Conservation (phyloP, 116 monocot species). For the Papilionanthe hybrid region DNA sequence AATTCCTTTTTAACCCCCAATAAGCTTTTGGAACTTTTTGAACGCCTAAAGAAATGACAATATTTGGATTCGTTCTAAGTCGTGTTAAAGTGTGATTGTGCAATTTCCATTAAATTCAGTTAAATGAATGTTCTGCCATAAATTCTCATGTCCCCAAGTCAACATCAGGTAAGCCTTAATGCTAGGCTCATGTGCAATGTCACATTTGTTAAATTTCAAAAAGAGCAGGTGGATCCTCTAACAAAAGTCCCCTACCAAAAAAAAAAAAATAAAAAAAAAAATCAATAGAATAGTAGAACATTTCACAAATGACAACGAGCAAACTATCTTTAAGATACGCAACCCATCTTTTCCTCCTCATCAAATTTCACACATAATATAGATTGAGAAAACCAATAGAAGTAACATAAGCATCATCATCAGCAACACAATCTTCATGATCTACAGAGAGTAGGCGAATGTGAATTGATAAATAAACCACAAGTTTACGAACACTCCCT, state of each 20-base stretch:
- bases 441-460: slow-evolving; percentile 35
- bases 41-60: slow-evolving; percentile 45
- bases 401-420: slow-evolving; percentile 25
- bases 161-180: background rate
- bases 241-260: background rate
- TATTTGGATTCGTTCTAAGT: background rate
- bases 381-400: slow-evolving; percentile 17
- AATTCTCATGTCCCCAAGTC: background rate
- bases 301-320: background rate
- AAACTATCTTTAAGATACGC: background rate
- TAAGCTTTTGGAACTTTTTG: slow-evolving; percentile 47
- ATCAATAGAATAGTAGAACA: background rate
- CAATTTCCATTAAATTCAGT: background rate
- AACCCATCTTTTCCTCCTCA: background rate
- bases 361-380: slow-evolving; percentile 54
- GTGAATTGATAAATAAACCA: background rate
- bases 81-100: too few relatives aligned
- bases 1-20: slow-evolving; percentile 65
- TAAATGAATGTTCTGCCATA: background rate
- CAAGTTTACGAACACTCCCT: background rate
- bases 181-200: background rate
- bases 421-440: slow-evolving; percentile 60
- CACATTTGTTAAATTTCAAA: background rate
- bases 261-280: too few relatives aligned
- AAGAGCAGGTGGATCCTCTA: background rate